Evolutionary conservation across 345 rosid species (phyloP).

Genomic region (Lepidium didymum): DNA sequence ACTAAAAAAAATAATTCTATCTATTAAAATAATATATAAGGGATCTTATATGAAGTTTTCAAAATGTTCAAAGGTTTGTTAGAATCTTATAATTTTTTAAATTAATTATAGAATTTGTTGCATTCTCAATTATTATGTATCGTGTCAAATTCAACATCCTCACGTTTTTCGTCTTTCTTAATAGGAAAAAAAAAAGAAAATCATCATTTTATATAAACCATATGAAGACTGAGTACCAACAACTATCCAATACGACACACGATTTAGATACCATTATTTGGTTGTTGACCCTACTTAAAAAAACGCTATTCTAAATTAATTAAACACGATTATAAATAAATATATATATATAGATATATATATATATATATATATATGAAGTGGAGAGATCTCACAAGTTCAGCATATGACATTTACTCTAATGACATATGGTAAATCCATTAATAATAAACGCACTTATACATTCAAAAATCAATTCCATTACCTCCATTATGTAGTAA

Average conservation of each 20-base stretch:
- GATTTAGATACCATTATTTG: neutral
- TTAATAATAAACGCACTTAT: too few relatives aligned
- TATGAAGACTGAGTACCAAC: neutral
- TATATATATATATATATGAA: too few relatives aligned
- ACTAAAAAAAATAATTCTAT: neutral
- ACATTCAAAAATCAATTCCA: too few relatives aligned
- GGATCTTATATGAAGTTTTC: neutral
- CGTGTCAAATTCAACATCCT: neutral
- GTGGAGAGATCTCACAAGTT: neutral
- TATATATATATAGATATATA: too few relatives aligned
- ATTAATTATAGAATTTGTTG: neutral
- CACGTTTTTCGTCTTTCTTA: neutral
- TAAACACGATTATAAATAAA: neutral
- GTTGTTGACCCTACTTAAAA: neutral
- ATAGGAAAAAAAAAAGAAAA: neutral
- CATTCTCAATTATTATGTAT: neutral
- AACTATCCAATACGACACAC: slow-evolving; percentile 12
- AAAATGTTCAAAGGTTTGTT: neutral
- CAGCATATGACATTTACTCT: too few relatives aligned
- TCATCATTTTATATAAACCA: neutral
- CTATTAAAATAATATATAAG: neutral
- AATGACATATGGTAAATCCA: too few relatives aligned
- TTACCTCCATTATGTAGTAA: too few relatives aligned
- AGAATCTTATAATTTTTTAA: neutral
- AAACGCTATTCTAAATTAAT: neutral